Evolutionary conservation across 768 basidiomycete species (phyloP), one percentile per base, ranked within the genome.

Genomic region (Tricholoma matsutake): DNA sequence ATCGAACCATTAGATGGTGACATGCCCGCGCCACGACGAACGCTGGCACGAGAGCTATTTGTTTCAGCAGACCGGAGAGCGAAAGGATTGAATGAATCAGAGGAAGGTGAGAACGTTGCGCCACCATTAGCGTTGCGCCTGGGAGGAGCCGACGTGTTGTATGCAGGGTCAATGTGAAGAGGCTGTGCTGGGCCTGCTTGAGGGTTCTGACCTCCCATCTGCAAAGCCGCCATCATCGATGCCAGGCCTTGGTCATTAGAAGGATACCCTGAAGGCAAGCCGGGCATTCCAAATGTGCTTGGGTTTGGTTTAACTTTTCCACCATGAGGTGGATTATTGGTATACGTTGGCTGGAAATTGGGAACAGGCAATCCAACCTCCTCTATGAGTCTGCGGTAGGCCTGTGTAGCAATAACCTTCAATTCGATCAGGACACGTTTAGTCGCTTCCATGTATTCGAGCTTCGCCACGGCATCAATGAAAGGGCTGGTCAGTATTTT

Each of bases 341-440:
- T 79, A 72, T 91, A 92, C 13, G 86, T 86, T 11, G 91, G 87
- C 73, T 92, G 90, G 75, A 92, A 89, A 76, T 88, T 93, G 57
- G 91, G 92, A 52, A 94, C 89, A 6, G 93, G 91, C 47, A 98
- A 76, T 11, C 96, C 95, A 63, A 97, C 94, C 76, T 96, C 96
- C 72, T 97, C 94, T 58, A 97, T 91, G 53, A 98, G 81, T 61
- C 92, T 84, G 62, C 94, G 88, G 73, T 98, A 98, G 13, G 94
- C 93, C 67, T 96, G 95, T 5, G 93, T 93, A n/a, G 91, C 88
- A 57, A 92, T 90, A 45, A 96, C 96, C 77, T 96, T 94, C 59
- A 98, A 79, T 68, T 92, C 89, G 51, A 92, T 92, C 61, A 98
- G 76, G 29, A 96, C 95, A 9, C 91, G 86, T 71, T 94, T 95